phyloP scores from a whole-genome alignment of 352 stramenopile species.

The Pythium aphanidermatum region DNA sequence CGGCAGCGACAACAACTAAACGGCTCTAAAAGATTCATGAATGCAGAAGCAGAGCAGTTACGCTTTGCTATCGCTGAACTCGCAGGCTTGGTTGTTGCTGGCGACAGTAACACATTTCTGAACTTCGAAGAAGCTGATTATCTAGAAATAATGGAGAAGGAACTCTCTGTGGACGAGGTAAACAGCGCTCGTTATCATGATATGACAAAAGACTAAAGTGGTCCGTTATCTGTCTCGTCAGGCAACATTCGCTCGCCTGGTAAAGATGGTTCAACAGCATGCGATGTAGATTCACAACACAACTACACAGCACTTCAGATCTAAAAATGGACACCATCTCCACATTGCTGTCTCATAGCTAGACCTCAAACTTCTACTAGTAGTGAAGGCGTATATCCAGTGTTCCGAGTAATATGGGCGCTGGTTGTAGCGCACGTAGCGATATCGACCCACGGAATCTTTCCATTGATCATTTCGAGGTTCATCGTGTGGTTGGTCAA shows the following conservation, averaged over 20 bases:
- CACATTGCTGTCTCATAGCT: no score
- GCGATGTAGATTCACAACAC: no score
- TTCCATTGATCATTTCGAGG: constrained; percentile 52
- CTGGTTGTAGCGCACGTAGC: constrained; percentile 27
- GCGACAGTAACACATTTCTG: constrained; percentile 23
- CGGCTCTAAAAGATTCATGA: constrained; percentile 10
- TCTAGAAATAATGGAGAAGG: constrained; percentile 26
- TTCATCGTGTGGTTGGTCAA: constrained; percentile 60
- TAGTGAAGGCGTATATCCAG: no score
- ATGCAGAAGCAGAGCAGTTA: constrained; percentile 14
- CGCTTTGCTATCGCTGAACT: constrained; percentile 60
- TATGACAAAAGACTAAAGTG: no score
- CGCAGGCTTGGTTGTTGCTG: constrained; percentile 43
- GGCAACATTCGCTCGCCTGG: no score
- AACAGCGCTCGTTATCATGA: no score
- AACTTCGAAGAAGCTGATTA: constrained; percentile 35
- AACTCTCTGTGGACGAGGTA: constrained; percentile 52
- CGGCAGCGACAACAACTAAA: constrained; percentile 51
- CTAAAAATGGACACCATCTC: no score
- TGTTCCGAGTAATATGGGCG: no score
- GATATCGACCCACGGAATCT: constrained; percentile 34
- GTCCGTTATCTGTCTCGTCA: background rate
- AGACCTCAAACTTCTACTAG: no score
- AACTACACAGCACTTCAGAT: no score
- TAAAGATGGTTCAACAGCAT: no score